Evolutionary conservation across 2,329 filamentous ascomycete genomes (phyloP), one percentile per base, ranked within the genome.

Genomic region (Pleomassaria siparia): DNA sequence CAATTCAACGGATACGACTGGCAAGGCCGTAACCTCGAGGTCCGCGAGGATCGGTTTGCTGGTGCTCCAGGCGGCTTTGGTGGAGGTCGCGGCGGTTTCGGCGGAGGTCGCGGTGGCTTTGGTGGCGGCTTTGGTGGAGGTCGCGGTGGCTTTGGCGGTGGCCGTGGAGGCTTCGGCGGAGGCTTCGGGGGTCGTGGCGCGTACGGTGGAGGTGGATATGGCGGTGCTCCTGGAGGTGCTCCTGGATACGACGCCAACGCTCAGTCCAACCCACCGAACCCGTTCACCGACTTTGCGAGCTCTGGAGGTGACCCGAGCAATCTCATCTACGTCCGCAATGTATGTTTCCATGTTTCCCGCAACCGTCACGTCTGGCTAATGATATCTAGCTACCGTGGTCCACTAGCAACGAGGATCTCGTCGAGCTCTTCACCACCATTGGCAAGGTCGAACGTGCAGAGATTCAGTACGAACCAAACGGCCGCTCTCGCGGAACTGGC

Each of bases 1-100:
- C 91, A 96, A 60, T 99, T 97, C 80, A 96, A 97, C 69, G 94
- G 94, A 49, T 97, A 96, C 70, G 94, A 99, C 56, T 99, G 94
- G 94, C 92, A 97, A 72, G 94, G 94, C 10, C 88, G 94, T 49
- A 77, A 86, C 43, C 83, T 99, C 42, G 94, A 99, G 72, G 94
- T 99, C 54, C 91, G 94, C 54, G 92, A 97, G 73, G 94, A 99
- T 68, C 88, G 94, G 48, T 99, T 91, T 69, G 94, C 94, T 50
- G 85, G 84, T 50, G 72, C 77, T 50, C 71, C 72, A 49, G 70
- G 74, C 21, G 66, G 66, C 37, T 70, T 66, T 33, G 57, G 54
- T 32, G 66, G 67, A 25, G 67, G 70, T 26, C 66, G 70, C 41
- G 70, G 70, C 30, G 71, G 71, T 18, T 72, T 71, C 35, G 70